Evolutionary conservation across 2,329 filamentous ascomycete species (phyloP).

Genomic region (Rutstroemia sp.): DNA sequence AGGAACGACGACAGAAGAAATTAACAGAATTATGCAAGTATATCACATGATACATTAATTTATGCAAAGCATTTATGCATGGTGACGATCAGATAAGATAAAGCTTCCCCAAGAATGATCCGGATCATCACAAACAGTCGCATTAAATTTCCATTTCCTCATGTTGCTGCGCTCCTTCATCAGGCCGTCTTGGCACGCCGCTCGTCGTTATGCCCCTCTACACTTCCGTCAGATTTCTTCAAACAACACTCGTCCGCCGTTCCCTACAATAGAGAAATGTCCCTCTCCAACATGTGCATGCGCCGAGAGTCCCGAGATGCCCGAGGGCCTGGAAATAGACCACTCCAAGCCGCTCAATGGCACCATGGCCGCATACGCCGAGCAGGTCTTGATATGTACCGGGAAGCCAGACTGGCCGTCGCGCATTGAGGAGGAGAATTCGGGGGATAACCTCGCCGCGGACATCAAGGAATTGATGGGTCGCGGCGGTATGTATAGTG

Average conservation of each 20-base stretch:
- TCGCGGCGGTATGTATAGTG: constrained; percentile 55
- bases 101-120: too few relatives aligned
- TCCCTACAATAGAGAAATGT: constrained; percentile 40
- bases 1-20: too few relatives aligned
- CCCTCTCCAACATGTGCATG: constrained; percentile 73
- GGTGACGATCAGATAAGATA: background rate
- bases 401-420: constrained; percentile 75
- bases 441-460: constrained; percentile 57
- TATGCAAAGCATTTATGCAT: too few relatives aligned
- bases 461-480: constrained; percentile 66
- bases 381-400: constrained; percentile 80
- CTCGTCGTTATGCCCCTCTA: background rate
- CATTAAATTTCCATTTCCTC: background rate
- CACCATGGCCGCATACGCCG: constrained; percentile 68
- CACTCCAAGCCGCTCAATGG: constrained; percentile 61
- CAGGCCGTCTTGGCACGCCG: background rate
- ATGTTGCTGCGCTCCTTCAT: background rate
- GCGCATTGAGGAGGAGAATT: constrained; percentile 75
- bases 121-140: too few relatives aligned
- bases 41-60: too few relatives aligned
- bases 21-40: too few relatives aligned
- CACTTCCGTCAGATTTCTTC: background rate
- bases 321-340: constrained; percentile 67
- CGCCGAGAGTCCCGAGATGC: constrained; percentile 56
- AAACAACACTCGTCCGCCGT: constrained; percentile 3